Percentiles rank a stretch among this genome's conserved stretches.
Evolutionary conservation across 192 early-diverging fungal species (phyloP).

Genomic region (Helicostylum pulchrum): DNA sequence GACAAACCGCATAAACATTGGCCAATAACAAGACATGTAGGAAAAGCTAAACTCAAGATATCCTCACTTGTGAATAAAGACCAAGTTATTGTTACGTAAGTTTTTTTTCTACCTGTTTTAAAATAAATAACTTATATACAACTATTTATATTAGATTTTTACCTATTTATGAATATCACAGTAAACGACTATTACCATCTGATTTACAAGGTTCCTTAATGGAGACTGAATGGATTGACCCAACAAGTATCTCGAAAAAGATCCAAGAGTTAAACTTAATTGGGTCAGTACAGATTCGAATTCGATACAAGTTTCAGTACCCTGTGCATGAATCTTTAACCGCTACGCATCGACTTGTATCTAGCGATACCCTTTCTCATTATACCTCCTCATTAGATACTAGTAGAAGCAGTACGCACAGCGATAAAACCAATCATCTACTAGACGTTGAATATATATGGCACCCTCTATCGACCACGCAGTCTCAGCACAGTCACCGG

Average conservation of each 20-base stretch:
- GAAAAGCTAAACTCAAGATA: constrained; percentile 32
- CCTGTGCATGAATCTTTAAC: constrained; percentile 10
- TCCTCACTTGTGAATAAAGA: constrained; percentile 23
- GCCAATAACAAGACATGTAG: constrained; percentile 22
- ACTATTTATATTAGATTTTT: too few relatives aligned
- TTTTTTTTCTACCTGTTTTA: too few relatives aligned
- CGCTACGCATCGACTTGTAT: background rate
- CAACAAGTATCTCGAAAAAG: background rate
- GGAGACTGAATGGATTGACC: background rate
- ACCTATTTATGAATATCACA: constrained; percentile 33
- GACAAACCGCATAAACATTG: constrained; percentile 25
- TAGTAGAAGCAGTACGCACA: too few relatives aligned
- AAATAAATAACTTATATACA: too few relatives aligned
- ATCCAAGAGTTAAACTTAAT: constrained; percentile 10
- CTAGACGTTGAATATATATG: too few relatives aligned
- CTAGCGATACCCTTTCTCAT: too few relatives aligned
- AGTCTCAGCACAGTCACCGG: background rate
- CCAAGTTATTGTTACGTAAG: constrained; percentile 35
- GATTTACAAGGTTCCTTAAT: background rate
- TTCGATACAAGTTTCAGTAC: constrained; percentile 32
- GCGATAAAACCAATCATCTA: too few relatives aligned
- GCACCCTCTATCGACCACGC: background rate
- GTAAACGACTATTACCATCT: constrained; percentile 12
- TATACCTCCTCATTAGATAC: too few relatives aligned
- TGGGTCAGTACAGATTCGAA: constrained; percentile 31